Evolutionary conservation across 2,329 filamentous ascomycete species (phyloP), one percentile per base, ranked within the genome.

Genomic region (Cercospora berteroae): DNA sequence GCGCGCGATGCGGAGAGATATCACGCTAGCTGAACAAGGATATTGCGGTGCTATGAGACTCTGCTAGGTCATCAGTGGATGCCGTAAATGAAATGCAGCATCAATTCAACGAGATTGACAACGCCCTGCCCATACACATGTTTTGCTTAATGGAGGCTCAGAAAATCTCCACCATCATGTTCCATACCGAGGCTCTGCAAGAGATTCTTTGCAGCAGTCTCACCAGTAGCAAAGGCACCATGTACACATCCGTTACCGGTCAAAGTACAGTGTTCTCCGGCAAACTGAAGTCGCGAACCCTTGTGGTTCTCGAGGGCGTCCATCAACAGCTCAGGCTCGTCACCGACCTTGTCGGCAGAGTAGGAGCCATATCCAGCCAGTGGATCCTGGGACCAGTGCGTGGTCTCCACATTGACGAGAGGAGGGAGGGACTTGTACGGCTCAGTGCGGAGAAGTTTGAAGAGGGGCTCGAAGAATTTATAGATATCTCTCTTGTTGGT

Each of bases 281-380:
- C 80, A 62, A 82, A 81, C 65, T 82, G 80, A 62, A 82, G 72
- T 65, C 77, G 73, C 42, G 74, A 79, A 18, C 61, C 67, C 60
- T 78, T 76, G 64, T 80, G 78, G 56, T 77, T 76, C 52, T 80
- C 74, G 18, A 82, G 69, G 8, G 80, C 79, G 20, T 77, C 71
- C 18, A 79, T 75, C 33, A 80, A 71, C 7, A 79, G 42, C 13
- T 76, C 75, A 2, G 79, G 76, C n/a, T 82, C 79, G 65, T 82
- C 80, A 5, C 79, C 80, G n/a, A 78, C 78, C 67, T 82, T 82
- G 68, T 82, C 80, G 20, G 80, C 80, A n/a, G 79, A 79, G 69
- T 82, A 82, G 39, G 75, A 76, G 29, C 80, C 80, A 61, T 77
- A 81, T n/a, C 80, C 80, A 23, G 80, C 80, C 60, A 81, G 73